Base-by-base conservation (phyloP, 2,329 filamentous ascomycete species). In the Penicillium fuscoglaucum region DNA sequence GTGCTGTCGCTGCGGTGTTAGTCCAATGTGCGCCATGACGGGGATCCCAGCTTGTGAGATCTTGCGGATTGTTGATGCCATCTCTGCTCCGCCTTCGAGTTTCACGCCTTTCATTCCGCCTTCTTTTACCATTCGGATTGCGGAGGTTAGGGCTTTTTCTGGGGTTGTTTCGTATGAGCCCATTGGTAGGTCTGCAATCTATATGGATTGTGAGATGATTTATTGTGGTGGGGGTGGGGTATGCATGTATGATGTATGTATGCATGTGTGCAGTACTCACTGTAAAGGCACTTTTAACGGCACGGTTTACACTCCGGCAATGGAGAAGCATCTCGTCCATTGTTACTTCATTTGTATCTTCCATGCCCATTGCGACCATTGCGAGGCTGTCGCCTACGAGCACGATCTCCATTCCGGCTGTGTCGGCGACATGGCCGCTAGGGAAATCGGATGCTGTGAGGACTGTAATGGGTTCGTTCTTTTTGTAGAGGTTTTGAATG, bases 361-460 rank as follows among this genome's bases (percentile, higher is more conserved):
- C 87, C 90, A 98, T 96, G 33, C 93, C 93, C 60, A 99, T 79
- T 0, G 93, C 91, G 2, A 98, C 93, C 93, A 99, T 98, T 61
- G 93, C 93, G 57, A 98, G 79, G 71, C 91, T 96, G 75, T 98
- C 93, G 21, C 93, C 93, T 4, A 97, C 92, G 3, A 98, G 84
- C 47, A 97, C 80, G 63, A 96, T 86, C 67, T 98, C 93, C 84
- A 97, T 95, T 54, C 93, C 93, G 0, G 92, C 91, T 57, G 88
- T 86, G 72, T 98, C 93, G 61, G 93, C 95, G 60, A 96, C 90
- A 74, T 93, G 87, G 0, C 88, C 93, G 63, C 89, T 93, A 2
- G 95, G 93, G 68, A 98, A 98, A 78, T 99, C 93, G 76, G 98
- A 91, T 5, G 93, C 93, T 0, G 93, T 98, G 66, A 98, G 86